Base-by-base conservation (phyloP, 169 alveolate species). In the Neospora caninum region DNA sequence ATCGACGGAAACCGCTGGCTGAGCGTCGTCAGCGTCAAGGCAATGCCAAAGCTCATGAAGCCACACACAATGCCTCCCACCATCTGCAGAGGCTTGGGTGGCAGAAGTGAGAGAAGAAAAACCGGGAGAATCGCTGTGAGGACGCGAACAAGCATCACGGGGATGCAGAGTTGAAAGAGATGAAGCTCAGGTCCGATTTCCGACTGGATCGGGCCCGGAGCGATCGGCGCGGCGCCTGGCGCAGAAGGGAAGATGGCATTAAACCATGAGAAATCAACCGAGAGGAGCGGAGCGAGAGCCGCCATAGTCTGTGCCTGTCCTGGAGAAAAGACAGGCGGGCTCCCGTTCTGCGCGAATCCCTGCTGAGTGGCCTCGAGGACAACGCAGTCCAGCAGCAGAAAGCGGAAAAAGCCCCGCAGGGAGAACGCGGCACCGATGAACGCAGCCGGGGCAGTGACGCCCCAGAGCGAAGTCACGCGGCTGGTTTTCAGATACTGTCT, bases 51-150 rank as follows among this genome's bases (percentile, higher is more conserved):
- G 25, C 83, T 22, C 43, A 89, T 43, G 43, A 89, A 89, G 29
- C 86, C 93, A 31, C 86, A 67, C 43, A 73, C 45, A 16, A 70
- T 89, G 88, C 93, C n/a, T 18, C 86, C 86, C 36, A 89, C 34
- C 58, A 89, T 67, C 88, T 67, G 93, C 86, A 89, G 69, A 0
- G 93, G 93, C 88, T 89, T 67, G 16, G 93, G 93, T 0, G 93
- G 70, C 34, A 89, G 49, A 10, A 27, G 39, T 0, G 67, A 70
- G 31, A 67, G 67, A 42, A 89, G 43, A 22, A 58, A 29, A 4
- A 89, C 58, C 6, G 93, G 93, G 6, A 89, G 43, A 29, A 89
- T 29, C 38, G 67, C n/a, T 25, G 67, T 82, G 78, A 67, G 42
- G 45, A 53, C 39, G 70, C 93, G 93, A n/a, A 67, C 93, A 22